phyloP scores from a whole-genome alignment of 257 asterid species.

The Osmanthus fragrans region DNA sequence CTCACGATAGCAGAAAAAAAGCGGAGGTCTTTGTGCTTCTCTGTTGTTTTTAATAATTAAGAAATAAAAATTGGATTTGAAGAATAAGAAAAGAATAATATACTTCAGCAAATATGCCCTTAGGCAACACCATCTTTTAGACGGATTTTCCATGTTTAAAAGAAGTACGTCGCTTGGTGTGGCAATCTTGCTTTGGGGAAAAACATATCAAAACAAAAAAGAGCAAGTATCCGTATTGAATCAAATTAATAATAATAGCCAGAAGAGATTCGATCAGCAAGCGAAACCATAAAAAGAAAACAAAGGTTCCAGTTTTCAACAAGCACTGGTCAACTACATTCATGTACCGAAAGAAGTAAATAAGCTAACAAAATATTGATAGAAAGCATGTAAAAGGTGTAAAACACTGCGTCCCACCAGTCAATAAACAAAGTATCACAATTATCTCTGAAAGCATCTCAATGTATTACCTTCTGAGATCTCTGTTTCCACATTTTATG shows the following conservation, averaged over 20 bases:
- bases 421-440: background rate
- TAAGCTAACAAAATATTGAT: background rate
- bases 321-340: background rate
- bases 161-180: background rate
- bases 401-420: background rate
- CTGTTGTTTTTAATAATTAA: background rate
- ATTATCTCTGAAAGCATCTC: slow-evolving; percentile 12
- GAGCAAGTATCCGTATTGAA: background rate
- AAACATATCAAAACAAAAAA: background rate
- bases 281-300: slow-evolving; percentile 3
- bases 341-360: slow-evolving; percentile 10
- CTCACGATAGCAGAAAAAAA: background rate
- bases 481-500: slow-evolving; percentile 51
- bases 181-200: background rate
- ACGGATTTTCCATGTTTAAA: background rate
- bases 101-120: background rate
- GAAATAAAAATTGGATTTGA: background rate
- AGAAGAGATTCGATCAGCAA: background rate
- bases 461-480: slow-evolving; percentile 55
- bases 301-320: background rate
- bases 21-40: background rate
- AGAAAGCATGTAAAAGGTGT: background rate
- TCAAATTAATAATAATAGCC: background rate
- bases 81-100: background rate
- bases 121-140: background rate